Conservation (phyloP, 2,329 filamentous ascomycete genomes). For the Ophiostoma populinum region DNA sequence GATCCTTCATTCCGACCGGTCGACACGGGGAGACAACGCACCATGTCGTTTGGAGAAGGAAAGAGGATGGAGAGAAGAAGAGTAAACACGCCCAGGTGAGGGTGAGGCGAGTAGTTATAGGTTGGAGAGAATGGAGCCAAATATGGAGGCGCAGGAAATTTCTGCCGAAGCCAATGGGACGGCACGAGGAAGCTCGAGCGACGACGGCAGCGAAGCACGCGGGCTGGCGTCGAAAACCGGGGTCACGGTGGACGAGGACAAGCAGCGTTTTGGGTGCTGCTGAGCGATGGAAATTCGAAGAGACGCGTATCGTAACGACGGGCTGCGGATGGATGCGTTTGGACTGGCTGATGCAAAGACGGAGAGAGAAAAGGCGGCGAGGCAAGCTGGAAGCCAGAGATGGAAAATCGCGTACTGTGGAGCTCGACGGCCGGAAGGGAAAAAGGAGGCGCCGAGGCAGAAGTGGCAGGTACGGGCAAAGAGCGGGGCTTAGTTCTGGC, state of each 20-base stretch:
- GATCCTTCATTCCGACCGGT: conserved; percentile 1
- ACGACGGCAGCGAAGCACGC: too few species aligned
- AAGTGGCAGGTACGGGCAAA: not conserved
- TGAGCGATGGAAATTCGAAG: too few species aligned
- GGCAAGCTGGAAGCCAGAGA: not conserved
- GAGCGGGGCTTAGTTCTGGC: not conserved
- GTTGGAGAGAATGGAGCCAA: not conserved
- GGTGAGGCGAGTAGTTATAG: not conserved
- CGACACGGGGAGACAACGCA: conserved; percentile 4
- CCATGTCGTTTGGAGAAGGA: not conserved
- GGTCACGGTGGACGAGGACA: too few species aligned
- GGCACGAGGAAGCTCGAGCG: too few species aligned
- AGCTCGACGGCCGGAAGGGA: conserved; percentile 4
- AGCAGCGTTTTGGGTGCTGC: too few species aligned
- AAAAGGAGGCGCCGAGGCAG: conserved; percentile 4
- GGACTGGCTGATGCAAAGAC: too few species aligned
- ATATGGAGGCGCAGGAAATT: too few species aligned
- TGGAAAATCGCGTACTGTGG: conserved; percentile 1
- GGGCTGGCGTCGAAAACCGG: too few species aligned
- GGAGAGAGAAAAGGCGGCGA: not conserved
- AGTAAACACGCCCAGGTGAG: not conserved
- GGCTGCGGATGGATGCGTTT: too few species aligned
- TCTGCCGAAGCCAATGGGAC: too few species aligned
- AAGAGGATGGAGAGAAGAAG: not conserved
- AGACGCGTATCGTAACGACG: too few species aligned